phyloP scores from a whole-genome alignment of 1,284 basidiomycete genomes.

The Cryptococcus sp. region DNA sequence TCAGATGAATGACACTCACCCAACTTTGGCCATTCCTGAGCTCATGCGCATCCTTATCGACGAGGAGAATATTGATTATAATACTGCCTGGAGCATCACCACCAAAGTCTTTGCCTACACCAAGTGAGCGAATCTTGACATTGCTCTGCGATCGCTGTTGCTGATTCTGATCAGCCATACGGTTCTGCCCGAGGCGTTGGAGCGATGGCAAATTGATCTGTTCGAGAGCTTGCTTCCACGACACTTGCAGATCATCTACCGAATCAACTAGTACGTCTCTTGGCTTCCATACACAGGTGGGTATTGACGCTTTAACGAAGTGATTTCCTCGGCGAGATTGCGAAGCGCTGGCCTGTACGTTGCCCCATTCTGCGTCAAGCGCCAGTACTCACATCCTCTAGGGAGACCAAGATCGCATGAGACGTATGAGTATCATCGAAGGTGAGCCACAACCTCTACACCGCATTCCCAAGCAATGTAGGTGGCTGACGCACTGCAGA shows the following conservation, averaged over 20 bases:
- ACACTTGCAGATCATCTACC: constrained; percentile 77
- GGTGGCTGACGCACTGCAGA: constrained; percentile 57
- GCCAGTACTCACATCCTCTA: constrained; percentile 62
- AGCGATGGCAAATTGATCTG: constrained; percentile 85
- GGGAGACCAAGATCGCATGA: constrained; percentile 69
- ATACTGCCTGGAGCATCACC: constrained; percentile 78
- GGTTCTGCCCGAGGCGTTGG: constrained; percentile 52
- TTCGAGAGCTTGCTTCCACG: constrained; percentile 76
- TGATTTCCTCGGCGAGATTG: constrained; percentile 64
- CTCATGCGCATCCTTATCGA: constrained; percentile 79
- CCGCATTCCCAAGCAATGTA: neutral
- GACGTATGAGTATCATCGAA: constrained; percentile 86
- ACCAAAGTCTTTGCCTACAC: constrained; percentile 91
- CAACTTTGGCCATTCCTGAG: constrained; percentile 90
- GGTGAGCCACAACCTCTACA: constrained; percentile 54
- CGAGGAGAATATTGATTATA: constrained; percentile 84
- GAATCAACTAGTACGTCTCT: constrained; percentile 63
- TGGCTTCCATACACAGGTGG: neutral
- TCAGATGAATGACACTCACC: constrained; percentile 81
- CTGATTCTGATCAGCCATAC: constrained; percentile 31
- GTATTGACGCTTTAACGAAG: constrained; percentile 37
- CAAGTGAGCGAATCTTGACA: constrained; percentile 54
- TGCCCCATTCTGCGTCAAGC: constrained; percentile 58
- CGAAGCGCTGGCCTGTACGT: constrained; percentile 82
- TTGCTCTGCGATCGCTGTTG: neutral